phyloP scores from a whole-genome alignment of 225 moss, liverwort and hornwort genomes.

The Pleurozium schreberi region DNA sequence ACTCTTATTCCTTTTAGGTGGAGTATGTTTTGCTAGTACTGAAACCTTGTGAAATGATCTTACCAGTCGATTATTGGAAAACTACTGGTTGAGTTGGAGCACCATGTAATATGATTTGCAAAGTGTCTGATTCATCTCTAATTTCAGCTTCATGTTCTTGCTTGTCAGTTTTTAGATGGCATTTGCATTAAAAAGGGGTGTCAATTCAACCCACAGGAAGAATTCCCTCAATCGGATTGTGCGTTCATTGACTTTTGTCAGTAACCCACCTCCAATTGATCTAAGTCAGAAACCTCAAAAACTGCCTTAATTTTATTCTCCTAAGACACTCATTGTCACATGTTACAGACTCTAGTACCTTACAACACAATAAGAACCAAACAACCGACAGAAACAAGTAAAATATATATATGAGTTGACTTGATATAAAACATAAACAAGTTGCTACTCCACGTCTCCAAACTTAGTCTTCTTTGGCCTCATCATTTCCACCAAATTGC shows the following conservation, averaged over 20 bases:
- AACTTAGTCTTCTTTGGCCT: conserved; percentile 44
- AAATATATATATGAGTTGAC: background rate
- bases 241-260: background rate
- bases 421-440: background rate
- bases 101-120: no score
- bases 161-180: background rate
- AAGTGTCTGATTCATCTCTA: no score
- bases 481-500: conserved; percentile 65
- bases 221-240: background rate
- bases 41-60: background rate
- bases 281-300: background rate
- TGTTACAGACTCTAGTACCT: background rate
- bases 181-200: background rate
- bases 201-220: background rate
- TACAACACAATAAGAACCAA: background rate
- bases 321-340: background rate
- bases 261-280: background rate
- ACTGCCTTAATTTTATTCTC: background rate
- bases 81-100: background rate
- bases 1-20: background rate
- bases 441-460: background rate
- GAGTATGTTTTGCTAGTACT: background rate
- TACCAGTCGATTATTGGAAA: no score
- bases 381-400: background rate
- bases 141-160: background rate